A percentile compares a stretch with the other conserved stretches of the same genome.
These are phyloP conservation scores for Torulaspora gathmanii DNA, from an alignment of 805 yeast genomes.

Conservation along the genomic window DNA sequence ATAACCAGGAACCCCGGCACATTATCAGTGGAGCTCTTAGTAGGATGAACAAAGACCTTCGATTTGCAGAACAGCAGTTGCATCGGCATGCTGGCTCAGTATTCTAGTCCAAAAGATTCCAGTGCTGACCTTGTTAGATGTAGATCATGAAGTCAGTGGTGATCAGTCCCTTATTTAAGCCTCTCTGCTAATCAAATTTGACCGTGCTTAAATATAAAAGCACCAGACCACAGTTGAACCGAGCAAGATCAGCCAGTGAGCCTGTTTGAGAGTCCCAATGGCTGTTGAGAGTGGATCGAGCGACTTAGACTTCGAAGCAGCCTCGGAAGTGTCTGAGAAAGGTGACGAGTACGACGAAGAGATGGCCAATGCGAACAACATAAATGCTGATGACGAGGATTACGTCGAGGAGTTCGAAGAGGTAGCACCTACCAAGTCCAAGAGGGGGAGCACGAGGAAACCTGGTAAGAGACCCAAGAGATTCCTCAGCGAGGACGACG, in stretches of 20 bases:
- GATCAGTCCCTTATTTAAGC: background rate
- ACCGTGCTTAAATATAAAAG: conserved; percentile 2
- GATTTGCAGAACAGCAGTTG: conserved; percentile 46
- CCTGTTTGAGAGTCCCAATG: background rate
- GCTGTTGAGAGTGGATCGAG: conserved; percentile 21
- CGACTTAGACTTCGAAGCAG: conserved; percentile 17
- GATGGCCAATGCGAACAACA: conserved; percentile 8
- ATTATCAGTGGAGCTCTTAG: conserved; percentile 67
- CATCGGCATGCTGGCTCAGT: conserved; percentile 6
- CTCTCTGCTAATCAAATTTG: background rate
- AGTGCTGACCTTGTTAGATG: background rate
- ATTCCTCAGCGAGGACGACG: conserved; percentile 2
- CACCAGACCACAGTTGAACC: background rate
- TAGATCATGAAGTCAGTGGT: background rate
- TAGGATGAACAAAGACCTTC: conserved; percentile 80
- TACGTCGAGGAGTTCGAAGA: conserved; percentile 15
- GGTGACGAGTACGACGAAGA: conserved; percentile 13
- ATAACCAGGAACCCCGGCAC: conserved; percentile 72
- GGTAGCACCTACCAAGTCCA: conserved; percentile 3
- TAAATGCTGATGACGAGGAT: conserved; percentile 20
- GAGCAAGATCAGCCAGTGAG: background rate
- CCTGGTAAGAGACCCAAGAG: conserved; percentile 14
- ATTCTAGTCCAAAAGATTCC: background rate
- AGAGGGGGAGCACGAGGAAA: conserved; percentile 2
- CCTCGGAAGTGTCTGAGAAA: conserved; percentile 15